Percentiles rank a stretch among this genome's conserved stretches.
These are phyloP conservation scores for Phialophora chinensis DNA, from an alignment of 2,329 filamentous ascomycete species.

Conservation along the genomic window DNA sequence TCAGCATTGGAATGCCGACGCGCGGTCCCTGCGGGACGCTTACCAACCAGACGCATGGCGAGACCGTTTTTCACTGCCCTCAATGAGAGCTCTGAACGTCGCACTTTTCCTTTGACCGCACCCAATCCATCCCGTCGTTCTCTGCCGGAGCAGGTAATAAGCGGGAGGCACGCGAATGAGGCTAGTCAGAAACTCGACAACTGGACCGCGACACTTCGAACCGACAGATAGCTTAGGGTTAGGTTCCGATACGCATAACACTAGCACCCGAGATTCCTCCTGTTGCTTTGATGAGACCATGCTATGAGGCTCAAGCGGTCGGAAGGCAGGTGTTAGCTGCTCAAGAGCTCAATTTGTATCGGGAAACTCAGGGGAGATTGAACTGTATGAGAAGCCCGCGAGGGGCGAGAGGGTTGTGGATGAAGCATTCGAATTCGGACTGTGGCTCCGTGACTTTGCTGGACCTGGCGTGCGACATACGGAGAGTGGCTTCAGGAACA, in stretches of 20 bases:
- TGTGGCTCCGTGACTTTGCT: conserved; percentile 26
- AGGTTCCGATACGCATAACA: conserved; percentile 83
- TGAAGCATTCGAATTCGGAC: conserved; percentile 36
- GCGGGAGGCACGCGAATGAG: conserved; percentile 45
- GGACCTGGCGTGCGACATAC: conserved; percentile 10
- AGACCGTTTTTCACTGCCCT: conserved; percentile 51
- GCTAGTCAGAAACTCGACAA: conserved; percentile 74
- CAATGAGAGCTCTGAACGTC: conserved; percentile 54
- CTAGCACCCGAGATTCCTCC: conserved; percentile 44
- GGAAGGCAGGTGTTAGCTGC: conserved; percentile 47
- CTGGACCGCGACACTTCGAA: conserved; percentile 73
- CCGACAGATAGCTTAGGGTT: conserved; percentile 89
- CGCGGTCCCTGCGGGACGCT: conserved; percentile 50
- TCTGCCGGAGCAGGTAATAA: conserved; percentile 41
- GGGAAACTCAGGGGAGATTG: conserved; percentile 83
- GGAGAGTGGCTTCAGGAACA: conserved; percentile 23
- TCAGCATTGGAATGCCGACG: conserved; percentile 62
- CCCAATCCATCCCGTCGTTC: conserved; percentile 46
- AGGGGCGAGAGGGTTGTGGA: conserved; percentile 48
- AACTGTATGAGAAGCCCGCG: conserved; percentile 60
- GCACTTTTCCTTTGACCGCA: conserved; percentile 47
- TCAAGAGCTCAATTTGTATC: conserved; percentile 67
- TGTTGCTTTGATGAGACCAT: conserved; percentile 55
- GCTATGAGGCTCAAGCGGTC: conserved; percentile 67
- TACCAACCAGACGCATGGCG: conserved; percentile 52